Evolutionary conservation across 306 rosid genomes (phyloP).

Genomic region (Vicia faba): DNA sequence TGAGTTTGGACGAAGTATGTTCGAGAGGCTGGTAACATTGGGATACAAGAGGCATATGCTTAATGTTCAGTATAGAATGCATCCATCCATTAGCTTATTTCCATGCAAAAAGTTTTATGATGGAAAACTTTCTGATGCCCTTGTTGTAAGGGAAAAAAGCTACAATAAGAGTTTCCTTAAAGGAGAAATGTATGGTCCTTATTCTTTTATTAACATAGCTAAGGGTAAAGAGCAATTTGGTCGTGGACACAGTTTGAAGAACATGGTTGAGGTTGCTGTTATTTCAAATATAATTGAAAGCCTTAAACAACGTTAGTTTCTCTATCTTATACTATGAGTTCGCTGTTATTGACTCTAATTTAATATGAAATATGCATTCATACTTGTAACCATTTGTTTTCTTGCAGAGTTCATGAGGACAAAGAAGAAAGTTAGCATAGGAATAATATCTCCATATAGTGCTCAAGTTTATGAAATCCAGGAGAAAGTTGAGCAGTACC

Average conservation of each 20-base stretch:
- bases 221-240: slow-evolving; percentile 46
- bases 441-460: slow-evolving; percentile 61
- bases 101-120: slow-evolving; percentile 47
- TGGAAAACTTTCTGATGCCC: slow-evolving; percentile 35
- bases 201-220: slow-evolving; percentile 42
- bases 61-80: slow-evolving; percentile 53
- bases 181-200: slow-evolving; percentile 38
- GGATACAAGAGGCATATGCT: slow-evolving; percentile 44
- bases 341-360: slow-evolving; percentile 25
- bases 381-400: background rate
- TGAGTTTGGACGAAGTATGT: slow-evolving; percentile 55
- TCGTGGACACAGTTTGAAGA: slow-evolving; percentile 36
- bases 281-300: slow-evolving; percentile 48
- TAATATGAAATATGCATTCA: background rate
- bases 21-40: slow-evolving; percentile 41
- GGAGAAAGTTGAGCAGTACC: slow-evolving; percentile 40
- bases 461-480: slow-evolving; percentile 55
- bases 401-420: background rate
- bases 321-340: background rate
- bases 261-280: slow-evolving; percentile 53
- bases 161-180: slow-evolving; percentile 33
- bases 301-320: slow-evolving; percentile 50
- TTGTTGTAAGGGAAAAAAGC: slow-evolving; percentile 23
- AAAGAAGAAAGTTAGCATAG: slow-evolving; percentile 51
- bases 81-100: slow-evolving; percentile 51